Percentiles rank a stretch among this genome's conserved stretches.
Evolutionary conservation across 768 basidiomycete genomes (phyloP).

Genomic region (Infundibulicybe gibba): DNA sequence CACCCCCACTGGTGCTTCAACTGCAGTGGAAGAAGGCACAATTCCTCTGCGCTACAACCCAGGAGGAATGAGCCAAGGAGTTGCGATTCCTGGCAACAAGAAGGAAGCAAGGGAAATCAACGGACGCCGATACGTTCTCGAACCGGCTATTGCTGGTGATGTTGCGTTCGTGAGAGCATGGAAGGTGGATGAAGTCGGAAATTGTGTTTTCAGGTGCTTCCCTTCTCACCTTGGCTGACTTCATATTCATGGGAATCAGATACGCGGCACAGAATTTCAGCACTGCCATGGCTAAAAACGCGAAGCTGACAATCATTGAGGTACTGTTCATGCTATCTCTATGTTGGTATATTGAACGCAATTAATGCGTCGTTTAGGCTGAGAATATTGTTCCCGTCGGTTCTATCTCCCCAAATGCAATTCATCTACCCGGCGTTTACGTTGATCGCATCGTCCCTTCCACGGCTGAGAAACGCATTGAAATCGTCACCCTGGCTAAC

Average conservation of each 20-base stretch:
- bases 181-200: slow-evolving; percentile 91
- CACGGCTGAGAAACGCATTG: slow-evolving; percentile 73
- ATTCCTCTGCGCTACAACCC: slow-evolving; percentile 79
- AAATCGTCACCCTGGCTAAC: slow-evolving; percentile 67
- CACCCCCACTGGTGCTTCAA: slow-evolving; percentile 86
- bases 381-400: slow-evolving; percentile 88
- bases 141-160: slow-evolving; percentile 75
- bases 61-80: slow-evolving; percentile 67
- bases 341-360: not conserved
- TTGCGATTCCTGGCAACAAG: slow-evolving; percentile 67
- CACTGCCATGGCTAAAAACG: slow-evolving; percentile 84
- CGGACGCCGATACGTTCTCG: slow-evolving; percentile 79
- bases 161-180: slow-evolving; percentile 86
- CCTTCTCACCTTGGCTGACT: not conserved
- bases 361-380: slow-evolving; percentile 43
- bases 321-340: slow-evolving; percentile 24
- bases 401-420: slow-evolving; percentile 72
- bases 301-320: slow-evolving; percentile 89
- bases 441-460: slow-evolving; percentile 86
- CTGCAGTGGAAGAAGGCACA: slow-evolving; percentile 74
- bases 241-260: slow-evolving; percentile 29
- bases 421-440: slow-evolving; percentile 84
- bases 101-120: slow-evolving; percentile 77
- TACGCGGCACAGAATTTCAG: slow-evolving; percentile 89
- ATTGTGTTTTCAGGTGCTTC: slow-evolving; percentile 81